Percentiles rank a stretch among this genome's conserved stretches.
These are phyloP conservation scores for Elongisporangium prolatum DNA, from an alignment of 352 stramenopile species.

Conservation along the genomic window DNA sequence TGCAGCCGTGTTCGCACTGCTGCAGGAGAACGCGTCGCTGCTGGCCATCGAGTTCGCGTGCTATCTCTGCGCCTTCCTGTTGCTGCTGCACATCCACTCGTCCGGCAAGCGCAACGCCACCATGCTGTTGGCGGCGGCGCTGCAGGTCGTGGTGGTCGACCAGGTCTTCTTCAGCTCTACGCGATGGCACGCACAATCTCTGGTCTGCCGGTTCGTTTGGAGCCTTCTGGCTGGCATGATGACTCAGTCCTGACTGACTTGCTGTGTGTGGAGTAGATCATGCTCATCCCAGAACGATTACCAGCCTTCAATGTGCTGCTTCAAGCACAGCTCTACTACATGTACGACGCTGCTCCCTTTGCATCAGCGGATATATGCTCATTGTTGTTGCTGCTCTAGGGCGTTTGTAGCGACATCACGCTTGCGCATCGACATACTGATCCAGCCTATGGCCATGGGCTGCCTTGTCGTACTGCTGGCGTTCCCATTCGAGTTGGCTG, in stretches of 20 bases:
- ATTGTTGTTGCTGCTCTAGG: constrained; percentile 16
- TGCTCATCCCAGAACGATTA: constrained; percentile 46
- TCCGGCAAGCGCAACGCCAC: constrained; percentile 73
- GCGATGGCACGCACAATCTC: constrained; percentile 65
- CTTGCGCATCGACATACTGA: constrained; percentile 64
- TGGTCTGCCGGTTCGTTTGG: constrained; percentile 19
- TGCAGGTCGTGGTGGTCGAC: constrained; percentile 55
- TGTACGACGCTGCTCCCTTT: constrained; percentile 22
- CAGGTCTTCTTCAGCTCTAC: constrained; percentile 57
- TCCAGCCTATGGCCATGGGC: constrained; percentile 70
- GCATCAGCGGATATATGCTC: neutral
- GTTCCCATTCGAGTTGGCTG: constrained; percentile 73
- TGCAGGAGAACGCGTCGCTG: constrained; percentile 79
- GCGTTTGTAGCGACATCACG: constrained; percentile 66
- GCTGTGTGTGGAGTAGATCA: constrained; percentile 21
- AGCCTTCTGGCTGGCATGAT: neutral
- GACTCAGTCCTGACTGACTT: neutral
- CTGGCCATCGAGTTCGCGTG: constrained; percentile 51
- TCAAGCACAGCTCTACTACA: constrained; percentile 75
- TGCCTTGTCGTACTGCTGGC: constrained; percentile 44
- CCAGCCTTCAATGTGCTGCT: constrained; percentile 65
- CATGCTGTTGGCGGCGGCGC: constrained; percentile 37
- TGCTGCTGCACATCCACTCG: constrained; percentile 72
- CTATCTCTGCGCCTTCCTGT: constrained; percentile 57
- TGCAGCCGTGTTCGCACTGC: constrained; percentile 56